Conservation (phyloP, 2,329 filamentous ascomycete genomes). For the Nigrospora sphaerica region DNA sequence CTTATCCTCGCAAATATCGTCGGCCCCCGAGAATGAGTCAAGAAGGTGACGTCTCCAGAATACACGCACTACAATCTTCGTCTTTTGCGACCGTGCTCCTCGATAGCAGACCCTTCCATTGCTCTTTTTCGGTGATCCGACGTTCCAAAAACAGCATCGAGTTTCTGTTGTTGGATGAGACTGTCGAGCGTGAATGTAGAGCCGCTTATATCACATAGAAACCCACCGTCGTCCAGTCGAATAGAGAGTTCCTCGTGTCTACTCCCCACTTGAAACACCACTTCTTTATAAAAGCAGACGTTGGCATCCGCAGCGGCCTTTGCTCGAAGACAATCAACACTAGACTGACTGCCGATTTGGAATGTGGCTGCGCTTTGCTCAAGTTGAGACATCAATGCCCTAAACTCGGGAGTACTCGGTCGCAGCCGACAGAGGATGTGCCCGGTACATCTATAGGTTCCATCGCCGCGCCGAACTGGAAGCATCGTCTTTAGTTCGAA, state of each 20-base stretch:
- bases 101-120: conserved; percentile 1
- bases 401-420: background rate
- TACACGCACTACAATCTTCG: no score
- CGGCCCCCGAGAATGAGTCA: no score
- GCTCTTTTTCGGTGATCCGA: conserved; percentile 1
- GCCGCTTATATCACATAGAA: conserved; percentile 1
- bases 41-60: no score
- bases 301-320: background rate
- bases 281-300: conserved; percentile 1
- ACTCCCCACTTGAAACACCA: background rate
- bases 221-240: background rate
- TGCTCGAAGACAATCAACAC: background rate
- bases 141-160: background rate
- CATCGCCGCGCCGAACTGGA: background rate
- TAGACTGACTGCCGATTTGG: background rate
- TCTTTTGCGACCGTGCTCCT: no score
- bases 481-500: background rate
- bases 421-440: background rate
- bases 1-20: no score
- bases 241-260: background rate
- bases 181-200: conserved; percentile 1
- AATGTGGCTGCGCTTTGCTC: background rate
- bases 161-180: background rate
- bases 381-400: background rate
- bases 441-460: background rate